Conservation (phyloP, 148 eudicot species). For the Drosera capensis region DNA sequence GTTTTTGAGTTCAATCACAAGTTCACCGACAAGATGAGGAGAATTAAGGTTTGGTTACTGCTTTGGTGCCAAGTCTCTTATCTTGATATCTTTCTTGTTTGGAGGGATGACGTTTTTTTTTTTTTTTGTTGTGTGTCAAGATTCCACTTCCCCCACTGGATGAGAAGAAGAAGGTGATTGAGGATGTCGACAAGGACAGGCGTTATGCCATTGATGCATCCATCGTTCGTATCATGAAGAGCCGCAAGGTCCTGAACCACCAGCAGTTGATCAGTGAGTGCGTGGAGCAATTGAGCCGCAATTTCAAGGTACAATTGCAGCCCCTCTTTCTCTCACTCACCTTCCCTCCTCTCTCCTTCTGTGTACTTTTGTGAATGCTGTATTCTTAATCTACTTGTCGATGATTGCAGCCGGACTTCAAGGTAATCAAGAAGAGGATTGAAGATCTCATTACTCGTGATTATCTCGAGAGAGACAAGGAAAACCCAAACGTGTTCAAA, state of each 20-base stretch:
- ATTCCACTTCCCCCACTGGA: constrained; percentile 32
- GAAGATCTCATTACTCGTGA: constrained; percentile 28
- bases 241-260: constrained; percentile 24
- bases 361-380: neutral
- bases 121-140: constrained; percentile 1
- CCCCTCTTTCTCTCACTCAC: neutral
- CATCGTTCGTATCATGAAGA: constrained; percentile 31
- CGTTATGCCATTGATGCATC: constrained; percentile 36
- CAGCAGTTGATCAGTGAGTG: constrained; percentile 29
- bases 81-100: neutral
- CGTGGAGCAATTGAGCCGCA: constrained; percentile 31
- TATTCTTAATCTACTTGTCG: neutral
- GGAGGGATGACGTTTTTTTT: neutral
- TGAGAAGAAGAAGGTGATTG: constrained; percentile 32
- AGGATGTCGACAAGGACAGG: constrained; percentile 38
- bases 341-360: neutral
- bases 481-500: constrained; percentile 19
- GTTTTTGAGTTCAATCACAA: constrained; percentile 24
- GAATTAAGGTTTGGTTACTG: constrained; percentile 19
- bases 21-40: constrained; percentile 34
- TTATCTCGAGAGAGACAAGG: constrained; percentile 26
- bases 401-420: constrained; percentile 25
- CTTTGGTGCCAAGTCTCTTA: neutral
- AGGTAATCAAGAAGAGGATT: constrained; percentile 29
- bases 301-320: constrained; percentile 22